phyloP scores from a whole-genome alignment of 2,329 filamentous ascomycete genomes.

The Sordariomycetes sp. region DNA sequence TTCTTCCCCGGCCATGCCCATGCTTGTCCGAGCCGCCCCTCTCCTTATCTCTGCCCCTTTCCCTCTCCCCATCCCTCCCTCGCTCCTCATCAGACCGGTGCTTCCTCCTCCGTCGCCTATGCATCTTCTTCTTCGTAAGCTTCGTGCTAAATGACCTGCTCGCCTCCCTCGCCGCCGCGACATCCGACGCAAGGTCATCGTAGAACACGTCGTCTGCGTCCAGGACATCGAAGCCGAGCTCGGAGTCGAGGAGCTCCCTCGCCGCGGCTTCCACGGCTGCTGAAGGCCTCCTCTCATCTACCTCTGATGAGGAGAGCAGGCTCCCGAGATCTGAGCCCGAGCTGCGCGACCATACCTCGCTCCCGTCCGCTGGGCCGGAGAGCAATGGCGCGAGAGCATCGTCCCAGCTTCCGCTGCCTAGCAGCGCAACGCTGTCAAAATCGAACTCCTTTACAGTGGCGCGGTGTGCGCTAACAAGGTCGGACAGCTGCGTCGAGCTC shows the following conservation, averaged over 20 bases:
- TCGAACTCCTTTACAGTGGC: constrained; percentile 62
- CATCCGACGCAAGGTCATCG: constrained; percentile 17
- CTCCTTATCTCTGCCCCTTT: constrained; percentile 2
- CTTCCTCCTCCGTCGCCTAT: constrained; percentile 19
- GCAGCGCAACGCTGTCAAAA: constrained; percentile 62
- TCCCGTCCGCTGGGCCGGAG: constrained; percentile 12
- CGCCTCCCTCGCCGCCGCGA: constrained; percentile 18
- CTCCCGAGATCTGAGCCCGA: constrained; percentile 1
- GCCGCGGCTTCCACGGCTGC: constrained; percentile 41
- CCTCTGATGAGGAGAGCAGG: background rate
- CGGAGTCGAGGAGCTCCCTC: constrained; percentile 26
- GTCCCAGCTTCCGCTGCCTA: constrained; percentile 61
- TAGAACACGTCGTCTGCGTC: constrained; percentile 10
- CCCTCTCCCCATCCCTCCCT: constrained; percentile 7
- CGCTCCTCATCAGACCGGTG: constrained; percentile 10
- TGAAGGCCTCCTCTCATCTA: constrained; percentile 20
- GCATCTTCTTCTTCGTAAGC: constrained; percentile 30
- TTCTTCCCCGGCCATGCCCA: constrained; percentile 13
- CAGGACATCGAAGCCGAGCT: constrained; percentile 19
- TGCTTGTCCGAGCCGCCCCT: constrained; percentile 10
- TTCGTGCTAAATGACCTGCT: constrained; percentile 29
- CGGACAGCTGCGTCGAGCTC: constrained; percentile 56
- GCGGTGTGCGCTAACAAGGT: constrained; percentile 55
- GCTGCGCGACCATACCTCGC: constrained; percentile 23
- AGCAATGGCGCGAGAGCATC: constrained; percentile 65